phyloP scores from a whole-genome alignment of 106 monocot species.

The Dioscorea zingiberensis region DNA sequence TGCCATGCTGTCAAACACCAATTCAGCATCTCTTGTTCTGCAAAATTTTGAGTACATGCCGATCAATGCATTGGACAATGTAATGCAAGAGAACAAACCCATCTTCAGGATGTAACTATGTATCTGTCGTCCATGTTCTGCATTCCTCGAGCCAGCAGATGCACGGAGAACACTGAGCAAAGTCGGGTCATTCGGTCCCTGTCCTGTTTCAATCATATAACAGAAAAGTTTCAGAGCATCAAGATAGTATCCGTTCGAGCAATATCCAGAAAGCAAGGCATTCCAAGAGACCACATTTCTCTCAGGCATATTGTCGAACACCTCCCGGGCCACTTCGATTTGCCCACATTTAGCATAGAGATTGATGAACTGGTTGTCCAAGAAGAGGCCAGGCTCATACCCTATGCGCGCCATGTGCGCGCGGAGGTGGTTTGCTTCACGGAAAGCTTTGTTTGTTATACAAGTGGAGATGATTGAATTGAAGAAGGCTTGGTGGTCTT shows the following conservation, averaged over 20 bases:
- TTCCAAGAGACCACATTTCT: constrained; percentile 39
- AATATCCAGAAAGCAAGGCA: constrained; percentile 31
- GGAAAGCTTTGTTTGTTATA: constrained; percentile 27
- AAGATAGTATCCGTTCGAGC: constrained; percentile 10
- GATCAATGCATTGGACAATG: constrained; percentile 28
- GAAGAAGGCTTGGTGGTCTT: constrained; percentile 19
- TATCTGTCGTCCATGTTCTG: constrained; percentile 13
- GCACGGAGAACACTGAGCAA: constrained; percentile 23
- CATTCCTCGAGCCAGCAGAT: constrained; percentile 2
- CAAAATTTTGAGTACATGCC: constrained; percentile 21
- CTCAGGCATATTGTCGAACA: constrained; percentile 24
- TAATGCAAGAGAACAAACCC: constrained; percentile 2
- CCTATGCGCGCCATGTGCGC: constrained; percentile 18
- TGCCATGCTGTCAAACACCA: constrained; percentile 16
- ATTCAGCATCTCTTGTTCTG: constrained; percentile 2
- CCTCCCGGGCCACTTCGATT: constrained; percentile 8
- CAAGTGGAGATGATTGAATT: constrained; percentile 28
- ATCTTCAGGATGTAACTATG: constrained; percentile 25
- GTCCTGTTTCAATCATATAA: constrained; percentile 15
- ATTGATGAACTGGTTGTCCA: constrained; percentile 49
- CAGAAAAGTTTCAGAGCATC: constrained; percentile 19
- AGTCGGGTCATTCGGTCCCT: constrained; percentile 12
- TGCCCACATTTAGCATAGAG: constrained; percentile 25
- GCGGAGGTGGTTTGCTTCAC: constrained; percentile 18
- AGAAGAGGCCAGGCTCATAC: constrained; percentile 23